Evolutionary conservation across 352 stramenopile species (phyloP), one percentile per base, ranked within the genome.

Genomic region (Phytophthora sansomeana): DNA sequence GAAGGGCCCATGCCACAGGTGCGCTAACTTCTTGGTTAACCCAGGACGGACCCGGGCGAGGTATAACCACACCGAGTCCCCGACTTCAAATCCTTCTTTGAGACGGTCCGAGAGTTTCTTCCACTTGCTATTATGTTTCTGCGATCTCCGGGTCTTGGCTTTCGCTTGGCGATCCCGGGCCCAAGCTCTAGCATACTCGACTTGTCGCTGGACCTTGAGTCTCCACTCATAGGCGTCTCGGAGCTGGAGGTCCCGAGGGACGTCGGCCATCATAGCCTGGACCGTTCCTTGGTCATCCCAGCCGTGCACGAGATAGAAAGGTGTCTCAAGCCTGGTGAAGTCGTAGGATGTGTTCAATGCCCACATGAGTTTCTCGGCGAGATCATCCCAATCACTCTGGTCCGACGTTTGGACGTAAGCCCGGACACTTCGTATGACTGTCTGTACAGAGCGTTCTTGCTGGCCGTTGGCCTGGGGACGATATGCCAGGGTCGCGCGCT

Each of bases 371-470:
- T 50, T 48, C 11, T 74, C 55, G 0, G 59, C 65, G 0, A 78
- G 11, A 0, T 73, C 58, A 1, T 84, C 72, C 63, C 75, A 84
- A 28, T 78, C 72, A 9, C 44, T 55, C 50, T 80, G 67, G 7
- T 49, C 50, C 0, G 63, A 51, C 0, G 62, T 73, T 41, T 72
- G 50, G 0, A 69, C 35, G 21, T 80, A 81, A 0, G 51, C 32
- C 5, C 29, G 28, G n/a, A 81, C 42, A 4, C 36, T 53, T 4
- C 48, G 30, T 13, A 75, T 64, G 0, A 84, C 63, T 0, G 75
- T 72, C 49, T 80, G 70, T 1, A 75, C 65, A 0, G 60, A 75
- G 9, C 65, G 14, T 8, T 75, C 70, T 17, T 83, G 71, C 42
- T 82, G 61, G n/a, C n/a, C n/a, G n/a, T n/a, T n/a, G n/a, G n/a